Evolutionary conservation across 495 filamentous ascomycete species (phyloP), one percentile per base, ranked within the genome.

Genomic region (Penicillium antarcticum): DNA sequence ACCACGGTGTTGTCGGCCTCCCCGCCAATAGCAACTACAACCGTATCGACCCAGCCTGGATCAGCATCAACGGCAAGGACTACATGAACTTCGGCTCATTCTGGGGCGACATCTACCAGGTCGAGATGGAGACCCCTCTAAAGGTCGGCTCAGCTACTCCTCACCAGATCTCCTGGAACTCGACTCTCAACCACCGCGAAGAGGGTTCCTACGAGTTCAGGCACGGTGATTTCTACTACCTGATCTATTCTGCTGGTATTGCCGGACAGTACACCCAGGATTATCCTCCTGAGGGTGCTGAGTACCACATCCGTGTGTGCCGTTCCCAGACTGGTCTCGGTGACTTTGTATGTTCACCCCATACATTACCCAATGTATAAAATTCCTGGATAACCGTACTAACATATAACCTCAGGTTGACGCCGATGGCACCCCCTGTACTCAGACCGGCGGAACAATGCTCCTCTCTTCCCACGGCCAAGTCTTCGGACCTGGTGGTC

Each of bases 401-500:
- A 39, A 39, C 17, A 39, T 17, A 21, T 32, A 13, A 8, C 6
- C 26, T 16, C 49, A 76, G 70, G 70, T 83, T 43, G 87, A 89
- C 57, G 65, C 76, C 39, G 65, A 61, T n/a, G 86, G 85, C 12
- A 70, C 49, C 0, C 58, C 70, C 0, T 88, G 85, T 65, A 74
- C 69, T 1, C 56, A 67, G 9, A 76, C 79, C 16, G 87, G 87
- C 9, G 87, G 87, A 0, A 85, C 80, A 0, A 73, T 79, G 3
- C 74, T 89, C 6, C 73, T 89, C 0, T 73, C 73, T n/a, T 79
- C 72, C 11, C 83, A 88, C 48, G 81, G 69, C 5, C 76, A 74
- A 45, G 78, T 87, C 5, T 91, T 88, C 57, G 87, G 78, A 3
- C 86, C 87, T 5, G 87, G 87, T 34, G 87, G 87, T 16, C 82